phyloP scores from a whole-genome alignment of 2,329 filamentous ascomycete species.

The Neonectria sp. region DNA sequence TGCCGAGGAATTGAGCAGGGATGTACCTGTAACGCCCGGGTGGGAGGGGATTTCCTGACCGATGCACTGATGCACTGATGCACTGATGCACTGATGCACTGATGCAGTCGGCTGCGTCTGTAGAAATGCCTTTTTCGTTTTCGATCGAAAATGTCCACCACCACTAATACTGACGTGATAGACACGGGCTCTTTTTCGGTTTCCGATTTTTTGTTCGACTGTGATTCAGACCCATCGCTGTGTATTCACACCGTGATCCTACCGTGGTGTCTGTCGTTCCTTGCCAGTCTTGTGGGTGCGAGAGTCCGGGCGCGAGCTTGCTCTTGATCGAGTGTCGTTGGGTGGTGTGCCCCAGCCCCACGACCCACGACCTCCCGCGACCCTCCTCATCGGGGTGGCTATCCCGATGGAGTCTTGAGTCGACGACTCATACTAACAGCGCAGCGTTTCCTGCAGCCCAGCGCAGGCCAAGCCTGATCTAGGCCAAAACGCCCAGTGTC shows the following conservation, averaged over 20 bases:
- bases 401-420: constrained; percentile 49
- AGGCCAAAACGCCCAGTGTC: constrained; percentile 11
- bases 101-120: constrained; percentile 4
- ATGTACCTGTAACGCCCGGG: constrained; percentile 6
- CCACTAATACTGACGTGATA: neutral
- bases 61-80: constrained; percentile 9
- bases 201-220: neutral
- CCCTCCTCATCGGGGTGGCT: constrained; percentile 39
- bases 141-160: constrained; percentile 1
- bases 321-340: constrained; percentile 27
- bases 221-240: neutral
- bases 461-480: constrained; percentile 18
- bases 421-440: constrained; percentile 45
- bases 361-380: constrained; percentile 32
- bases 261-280: neutral
- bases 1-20: neutral
- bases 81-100: constrained; percentile 11
- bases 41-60: neutral
- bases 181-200: neutral
- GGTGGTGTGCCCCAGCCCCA: constrained; percentile 23
- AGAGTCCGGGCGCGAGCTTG: constrained; percentile 8
- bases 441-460: constrained; percentile 39
- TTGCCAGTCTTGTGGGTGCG: constrained; percentile 18
- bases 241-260: neutral
- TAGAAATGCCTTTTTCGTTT: neutral